Conservation (phyloP, 2,329 filamentous ascomycete genomes). For the Trichoderma sp. region DNA sequence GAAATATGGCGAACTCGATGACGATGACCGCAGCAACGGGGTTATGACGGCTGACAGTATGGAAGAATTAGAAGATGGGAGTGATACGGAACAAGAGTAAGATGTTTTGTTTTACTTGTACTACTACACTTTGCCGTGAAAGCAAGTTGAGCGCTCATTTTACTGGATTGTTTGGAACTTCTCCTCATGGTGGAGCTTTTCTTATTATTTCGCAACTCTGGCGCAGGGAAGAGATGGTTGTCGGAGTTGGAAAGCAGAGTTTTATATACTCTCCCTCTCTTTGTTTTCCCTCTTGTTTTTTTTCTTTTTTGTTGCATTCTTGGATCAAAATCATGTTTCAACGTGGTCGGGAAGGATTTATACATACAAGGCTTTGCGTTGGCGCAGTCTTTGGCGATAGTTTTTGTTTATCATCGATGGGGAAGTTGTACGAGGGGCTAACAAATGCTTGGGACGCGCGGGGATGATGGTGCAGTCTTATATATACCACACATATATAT, state of each 20-base stretch:
- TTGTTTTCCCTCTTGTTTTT: not conserved
- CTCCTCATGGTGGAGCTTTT: not conserved
- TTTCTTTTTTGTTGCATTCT: not conserved
- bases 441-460: slow-evolving; percentile 1
- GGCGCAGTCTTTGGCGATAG: slow-evolving; percentile 20
- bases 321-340: slow-evolving; percentile 14
- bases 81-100: slow-evolving; percentile 35
- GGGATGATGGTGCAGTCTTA: not conserved
- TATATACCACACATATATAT: slow-evolving; percentile 20
- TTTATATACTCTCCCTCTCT: not conserved
- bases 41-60: slow-evolving; percentile 35
- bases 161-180: not conserved
- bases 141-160: not conserved
- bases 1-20: slow-evolving; percentile 49
- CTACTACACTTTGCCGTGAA: not conserved
- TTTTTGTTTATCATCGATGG: not conserved
- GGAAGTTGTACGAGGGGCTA: too few species aligned
- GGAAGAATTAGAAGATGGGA: slow-evolving; percentile 31
- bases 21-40: slow-evolving; percentile 27
- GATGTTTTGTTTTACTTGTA: not conserved
- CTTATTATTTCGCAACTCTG: not conserved
- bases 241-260: not conserved
- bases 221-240: not conserved
- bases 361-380: slow-evolving; percentile 12
- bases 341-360: slow-evolving; percentile 11